Evolutionary conservation across 441 rosid genomes (phyloP), one percentile per base, ranked within the genome.

Genomic region (Euphorbia schlechtendalii): DNA sequence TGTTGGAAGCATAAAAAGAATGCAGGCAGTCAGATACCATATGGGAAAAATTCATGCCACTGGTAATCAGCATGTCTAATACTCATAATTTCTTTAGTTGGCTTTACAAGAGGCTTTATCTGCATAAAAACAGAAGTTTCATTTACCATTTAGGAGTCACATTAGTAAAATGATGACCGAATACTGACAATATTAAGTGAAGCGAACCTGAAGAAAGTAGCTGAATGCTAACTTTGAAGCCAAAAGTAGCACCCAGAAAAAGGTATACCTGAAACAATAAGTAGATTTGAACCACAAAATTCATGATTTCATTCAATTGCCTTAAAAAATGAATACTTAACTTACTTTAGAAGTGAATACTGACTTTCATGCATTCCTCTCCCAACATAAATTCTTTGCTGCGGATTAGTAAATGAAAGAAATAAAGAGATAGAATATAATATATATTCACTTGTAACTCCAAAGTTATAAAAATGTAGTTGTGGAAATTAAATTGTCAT

Each of bases 291-390:
- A 66, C 49, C 28, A 67, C 68, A 59, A 22, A 53, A 36, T 22
- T 63, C 40, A 32, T 25, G 53, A 40, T n/a, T 18, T 32, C 48
- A 58, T 38, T 32, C 14, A 41, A 54, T 2, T 56, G 61, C 34
- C 20, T 21, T 46, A 41, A 22, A 21, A 36, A 43, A 43, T 0
- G 24, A 24, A 17, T 53, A 22, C 15, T 40, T 56, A 52, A 82
- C 98, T 88, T 75, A 95, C 99, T 89, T 92, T 59, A 95, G 61
- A 58, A 95, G 95, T 63, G 95, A 70, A 81, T 89, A 81, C 73
- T 95, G 99, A 74, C 98, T 95, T 80, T 95, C 99, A 77, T 95
- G 99, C 98, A 92, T 92, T 70, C 99, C 99, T 77, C 98, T 86
- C 59, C 98, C 99, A 34, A 95, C 74, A 59, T 92, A 95, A 65